Base-by-base conservation (phyloP, 2,329 filamentous ascomycete species). In the Colletotrichum viniferum region DNA sequence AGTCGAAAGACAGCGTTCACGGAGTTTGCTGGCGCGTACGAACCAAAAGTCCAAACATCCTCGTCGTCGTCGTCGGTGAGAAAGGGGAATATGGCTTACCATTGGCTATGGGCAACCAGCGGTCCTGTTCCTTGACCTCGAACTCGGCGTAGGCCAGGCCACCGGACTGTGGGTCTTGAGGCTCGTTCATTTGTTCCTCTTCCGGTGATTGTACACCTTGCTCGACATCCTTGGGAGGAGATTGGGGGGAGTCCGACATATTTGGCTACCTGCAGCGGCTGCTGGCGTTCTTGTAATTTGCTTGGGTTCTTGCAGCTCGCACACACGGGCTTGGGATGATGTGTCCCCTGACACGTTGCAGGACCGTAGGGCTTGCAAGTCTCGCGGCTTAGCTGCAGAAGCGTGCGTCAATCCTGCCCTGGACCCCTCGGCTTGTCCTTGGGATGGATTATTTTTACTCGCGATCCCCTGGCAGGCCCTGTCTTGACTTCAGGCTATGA, bases 71-170 rank as follows among this genome's bases (percentile, higher is more conserved):
- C 43, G 38, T 73, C 63, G 64, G 34, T 61, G 34, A 55, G 48
- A 64, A 58, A 75, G 79, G 80, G 79, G 79, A 81, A 79, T 79
- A 79, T 81, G 87, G 97, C 97, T 92, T 92, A 99, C 97, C 97
- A 96, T 99, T 99, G 88, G 97, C 97, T 92, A 99, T 99, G 85
- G 97, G 97, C 85, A 99, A 92, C 97, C 97, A 99, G 90, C 97
- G 91, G 88, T 99, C 97, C 88, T 99, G 97, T 88, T 99, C 97
- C 91, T 98, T 98, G 87, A 98, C 96, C 88, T 98, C 96, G 85
- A 98, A 98, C 89, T 98, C 96, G 14, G 66, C 66, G 84, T 95
- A 95, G 86, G 89, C 92, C 87, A 94, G 90, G 85, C 91, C 93
- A 86, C 90, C 90, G 85, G 90, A 90, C 89, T 95, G 94, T 92